Percentiles rank a stretch among this genome's conserved stretches.
Evolutionary conservation across 2,329 filamentous ascomycete species (phyloP).

Genomic region (Fusarium aywerte): DNA sequence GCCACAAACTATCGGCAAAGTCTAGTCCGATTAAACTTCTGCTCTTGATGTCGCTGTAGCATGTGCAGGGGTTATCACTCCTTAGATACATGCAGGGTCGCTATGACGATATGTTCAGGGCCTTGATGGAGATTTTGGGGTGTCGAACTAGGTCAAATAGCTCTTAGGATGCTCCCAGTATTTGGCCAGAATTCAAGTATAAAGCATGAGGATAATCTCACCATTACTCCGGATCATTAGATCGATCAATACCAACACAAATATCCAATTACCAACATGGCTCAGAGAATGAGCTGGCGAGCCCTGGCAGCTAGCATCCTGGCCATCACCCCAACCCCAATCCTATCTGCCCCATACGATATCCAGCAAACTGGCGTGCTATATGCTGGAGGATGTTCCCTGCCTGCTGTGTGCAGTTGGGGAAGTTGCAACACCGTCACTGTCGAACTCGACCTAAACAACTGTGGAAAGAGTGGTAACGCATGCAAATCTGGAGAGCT

Average conservation of each 20-base stretch:
- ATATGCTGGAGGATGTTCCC: constrained; percentile 31
- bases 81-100: neutral
- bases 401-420: constrained; percentile 30
- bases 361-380: constrained; percentile 1
- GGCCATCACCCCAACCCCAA: neutral
- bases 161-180: neutral
- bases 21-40: neutral
- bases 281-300: constrained; percentile 18
- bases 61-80: neutral
- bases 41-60: neutral
- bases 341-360: neutral
- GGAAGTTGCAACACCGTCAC: constrained; percentile 33
- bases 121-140: neutral
- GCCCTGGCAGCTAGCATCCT: constrained; percentile 10
- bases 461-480: constrained; percentile 25
- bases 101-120: constrained; percentile 11
- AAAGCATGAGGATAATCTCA: constrained; percentile 17
- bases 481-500: constrained; percentile 33
- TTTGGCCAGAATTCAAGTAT: constrained; percentile 1
- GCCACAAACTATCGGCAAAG: neutral
- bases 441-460: constrained; percentile 25
- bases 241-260: constrained; percentile 23
- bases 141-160: neutral
- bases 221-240: neutral
- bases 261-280: constrained; percentile 11